A percentile compares a stretch with the other conserved stretches of the same genome.
These are phyloP conservation scores for Neopestalotiopsis sp. DNA, from an alignment of 2,329 filamentous ascomycete species.

Conservation along the genomic window DNA sequence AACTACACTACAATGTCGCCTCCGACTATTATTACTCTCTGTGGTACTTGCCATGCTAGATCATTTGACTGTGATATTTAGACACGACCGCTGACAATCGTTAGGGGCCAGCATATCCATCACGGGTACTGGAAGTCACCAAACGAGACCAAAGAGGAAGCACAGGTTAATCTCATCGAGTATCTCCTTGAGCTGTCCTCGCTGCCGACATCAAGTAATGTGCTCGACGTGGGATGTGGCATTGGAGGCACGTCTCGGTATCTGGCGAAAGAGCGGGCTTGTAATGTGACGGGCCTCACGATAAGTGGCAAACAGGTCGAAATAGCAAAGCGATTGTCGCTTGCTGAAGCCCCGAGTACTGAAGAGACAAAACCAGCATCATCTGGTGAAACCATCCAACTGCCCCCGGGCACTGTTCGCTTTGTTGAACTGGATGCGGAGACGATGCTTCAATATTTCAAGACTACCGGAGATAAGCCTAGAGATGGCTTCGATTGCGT, in stretches of 20 bases:
- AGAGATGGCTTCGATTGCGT: constrained; percentile 55
- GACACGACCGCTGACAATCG: constrained; percentile 10
- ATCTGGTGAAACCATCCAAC: constrained; percentile 13
- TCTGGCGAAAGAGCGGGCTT: constrained; percentile 57
- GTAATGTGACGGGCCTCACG: constrained; percentile 63
- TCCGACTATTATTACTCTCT: constrained; percentile 67
- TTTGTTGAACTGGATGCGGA: constrained; percentile 67
- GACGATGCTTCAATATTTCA: constrained; percentile 61
- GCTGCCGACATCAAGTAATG: constrained; percentile 41
- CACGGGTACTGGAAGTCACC: constrained; percentile 63
- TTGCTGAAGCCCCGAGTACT: constrained; percentile 31
- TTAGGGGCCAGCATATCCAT: constrained; percentile 68
- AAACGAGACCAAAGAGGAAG: constrained; percentile 60
- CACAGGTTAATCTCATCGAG: constrained; percentile 62
- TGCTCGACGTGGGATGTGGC: constrained; percentile 67
- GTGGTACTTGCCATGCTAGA: constrained; percentile 47
- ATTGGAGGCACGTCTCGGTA: constrained; percentile 64
- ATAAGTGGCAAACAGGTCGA: constrained; percentile 65
- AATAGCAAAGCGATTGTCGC: constrained; percentile 58
- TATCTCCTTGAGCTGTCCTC: constrained; percentile 57
- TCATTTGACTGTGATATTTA: constrained; percentile 13
- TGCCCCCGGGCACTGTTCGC: constrained; percentile 43
- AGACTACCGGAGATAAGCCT: constrained; percentile 33
- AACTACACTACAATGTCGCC: constrained; percentile 65
- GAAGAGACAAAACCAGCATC: neutral